Evolutionary conservation across 345 rosid genomes (phyloP), one percentile per base, ranked within the genome.

Genomic region (Brassica juncea): DNA sequence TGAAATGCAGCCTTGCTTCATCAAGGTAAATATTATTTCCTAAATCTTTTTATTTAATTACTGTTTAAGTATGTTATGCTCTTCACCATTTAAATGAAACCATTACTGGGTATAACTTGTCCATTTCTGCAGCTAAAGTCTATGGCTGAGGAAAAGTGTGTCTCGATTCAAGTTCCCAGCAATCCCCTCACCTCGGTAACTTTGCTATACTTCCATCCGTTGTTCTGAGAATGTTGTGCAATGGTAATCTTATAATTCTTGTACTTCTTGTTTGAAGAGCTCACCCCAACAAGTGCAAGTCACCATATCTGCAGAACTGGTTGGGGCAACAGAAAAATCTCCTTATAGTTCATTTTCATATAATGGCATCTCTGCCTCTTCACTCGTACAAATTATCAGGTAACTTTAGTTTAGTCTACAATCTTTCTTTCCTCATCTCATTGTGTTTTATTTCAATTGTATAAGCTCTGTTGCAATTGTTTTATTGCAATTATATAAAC

Each of bases 281-380:
- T 77, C 87, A 31, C 83, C 88, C 14, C 93, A 85, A 80, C 86
- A 79, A 73, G 81, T 96, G 63, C 92, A 85, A 55, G 91, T 92
- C 77, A 82, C 87, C 64, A 83, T 96, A 71, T 86, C 90, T 76
- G 98, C 95, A 8, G 98, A 92, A 86, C 97, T 90, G 84, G 82
- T 87, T 88, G 97, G 97, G 73, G 87, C 88, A 34, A 88, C 81
- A 82, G 99, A 93, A 82, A 90, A 88, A 80, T 89, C 97, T 77
- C 90, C 92, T 5, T 93, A 93, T 76, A 86, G 87, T 78, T 88
- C 90, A 68, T 88, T 87, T 84, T 82, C 89, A 4, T 88, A 86
- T 77, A 80, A 87, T 79, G 88, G 84, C 78, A 81, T 89, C 84
- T 84, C 97, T 77, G 86, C 96, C 62, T 87, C 97, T 27, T 85